Evolutionary conservation across 768 basidiomycete genomes (phyloP), one percentile per base, ranked within the genome.

Genomic region (Lactarius sanguifluus): DNA sequence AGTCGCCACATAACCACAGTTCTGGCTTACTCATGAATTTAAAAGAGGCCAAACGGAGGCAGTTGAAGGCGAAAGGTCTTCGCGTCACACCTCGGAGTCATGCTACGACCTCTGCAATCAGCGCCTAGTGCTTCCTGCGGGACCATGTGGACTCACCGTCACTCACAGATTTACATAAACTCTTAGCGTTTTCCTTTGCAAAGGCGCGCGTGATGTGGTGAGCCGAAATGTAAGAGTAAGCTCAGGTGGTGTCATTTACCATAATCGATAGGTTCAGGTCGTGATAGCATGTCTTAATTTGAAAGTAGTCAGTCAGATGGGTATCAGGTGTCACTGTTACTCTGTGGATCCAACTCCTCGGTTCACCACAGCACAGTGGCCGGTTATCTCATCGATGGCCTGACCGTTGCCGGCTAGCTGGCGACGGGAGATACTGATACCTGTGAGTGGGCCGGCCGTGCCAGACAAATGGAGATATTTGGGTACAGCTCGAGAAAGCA

Each of bases 31-130:
- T 66, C 5, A 66, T 25, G 58, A 25, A 5, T 34, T 41, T 47
- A 28, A 43, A 75, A 92, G 90, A 89, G 78, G 83, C 86, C 1
- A 91, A 87, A 77, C 85, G 91, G 71, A 85, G 83, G 73, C 84
- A 84, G 66, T 85, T 90, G 83, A 92, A 89, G 73, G 86, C 86
- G 6, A 90, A 87, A 75, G 88, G 90, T 62, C 79, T 91, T 52
- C 86, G 85, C 50, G 86, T 86, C 55, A 86, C 83, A 36, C 83
- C 86, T 38, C 85, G 86, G 59, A 76, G 75, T 50, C 82, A 59
- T 3, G 28, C 77, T 64, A 71, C 70, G 54, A 65, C 71, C 58
- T 69, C 76, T 47, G 68, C 65, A 28, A 55, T 70, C 18, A 25
- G 66, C 70, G 30, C 56, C 16, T n/a, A 43, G 56, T 23, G 16